These are phyloP conservation scores for Didymella glomerata DNA, from an alignment of 2,329 filamentous ascomycete genomes.

Conservation along the genomic window DNA sequence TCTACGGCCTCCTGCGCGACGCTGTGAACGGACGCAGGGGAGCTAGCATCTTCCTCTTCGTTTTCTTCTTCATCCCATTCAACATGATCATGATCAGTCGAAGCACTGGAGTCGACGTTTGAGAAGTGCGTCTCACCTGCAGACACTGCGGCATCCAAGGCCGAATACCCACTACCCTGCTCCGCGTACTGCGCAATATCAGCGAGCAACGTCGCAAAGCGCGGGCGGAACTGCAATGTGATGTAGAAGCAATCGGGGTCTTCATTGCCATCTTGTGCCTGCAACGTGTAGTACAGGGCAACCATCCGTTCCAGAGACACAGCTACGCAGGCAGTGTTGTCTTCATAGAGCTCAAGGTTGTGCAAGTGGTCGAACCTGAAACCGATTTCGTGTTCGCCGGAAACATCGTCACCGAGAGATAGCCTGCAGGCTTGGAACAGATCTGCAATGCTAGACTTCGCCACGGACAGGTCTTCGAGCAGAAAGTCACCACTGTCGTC, in stretches of 20 bases:
- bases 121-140: conserved; percentile 41
- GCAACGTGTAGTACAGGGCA: conserved; percentile 66
- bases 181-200: conserved; percentile 62
- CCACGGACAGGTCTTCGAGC: conserved; percentile 36
- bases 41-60: conserved; percentile 17
- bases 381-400: conserved; percentile 61
- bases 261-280: conserved; percentile 65
- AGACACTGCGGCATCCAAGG: conserved; percentile 50
- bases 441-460: conserved; percentile 54
- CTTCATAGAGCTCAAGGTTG: conserved; percentile 44
- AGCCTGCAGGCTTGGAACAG: conserved; percentile 66
- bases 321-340: conserved; percentile 43
- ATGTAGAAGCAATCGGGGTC: conserved; percentile 66
- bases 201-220: conserved; percentile 62
- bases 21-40: conserved; percentile 5
- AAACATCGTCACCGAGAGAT: conserved; percentile 64
- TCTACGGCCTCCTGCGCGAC: conserved; percentile 5
- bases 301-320: conserved; percentile 60
- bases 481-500: conserved; percentile 45
- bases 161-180: conserved; percentile 66
- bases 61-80: conserved; percentile 34
- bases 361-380: conserved; percentile 54
- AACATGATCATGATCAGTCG: conserved; percentile 30
- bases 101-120: conserved; percentile 25
- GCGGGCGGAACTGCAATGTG: conserved; percentile 62